These are phyloP conservation scores for Aspergillus haitiensis DNA, from an alignment of 495 filamentous ascomycete species.

Conservation along the genomic window DNA sequence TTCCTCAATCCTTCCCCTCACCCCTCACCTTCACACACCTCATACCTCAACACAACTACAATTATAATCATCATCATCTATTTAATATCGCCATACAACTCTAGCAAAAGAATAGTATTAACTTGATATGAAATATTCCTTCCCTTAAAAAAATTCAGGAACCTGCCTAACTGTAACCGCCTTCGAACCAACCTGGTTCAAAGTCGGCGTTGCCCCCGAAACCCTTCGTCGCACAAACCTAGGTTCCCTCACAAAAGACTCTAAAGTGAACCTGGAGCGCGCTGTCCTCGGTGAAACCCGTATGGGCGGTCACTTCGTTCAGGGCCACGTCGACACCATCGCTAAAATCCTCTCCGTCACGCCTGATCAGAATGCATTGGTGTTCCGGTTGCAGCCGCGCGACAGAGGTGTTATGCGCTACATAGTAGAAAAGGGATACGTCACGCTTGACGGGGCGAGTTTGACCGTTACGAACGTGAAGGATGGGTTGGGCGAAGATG, in stretches of 20 bases:
- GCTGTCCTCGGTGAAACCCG: conserved; percentile 85
- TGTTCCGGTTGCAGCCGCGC: conserved; percentile 75
- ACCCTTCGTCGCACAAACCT: conserved; percentile 96
- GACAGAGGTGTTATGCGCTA: conserved; percentile 70
- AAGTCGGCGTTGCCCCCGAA: conserved; percentile 92
- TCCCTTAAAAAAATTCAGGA: conserved; percentile 37
- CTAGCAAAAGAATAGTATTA: too few species aligned
- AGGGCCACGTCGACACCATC: conserved; percentile 92
- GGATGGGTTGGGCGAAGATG: conserved; percentile 50
- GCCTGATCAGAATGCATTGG: conserved; percentile 84
- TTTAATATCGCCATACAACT: too few species aligned
- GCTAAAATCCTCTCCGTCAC: conserved; percentile 67
- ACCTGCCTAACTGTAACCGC: conserved; percentile 89
- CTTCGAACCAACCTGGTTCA: conserved; percentile 72
- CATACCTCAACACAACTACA: neutral
- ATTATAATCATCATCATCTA: neutral
- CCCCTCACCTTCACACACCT: neutral
- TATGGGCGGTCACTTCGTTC: conserved; percentile 72
- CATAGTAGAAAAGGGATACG: conserved; percentile 94
- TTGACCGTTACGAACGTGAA: conserved; percentile 83
- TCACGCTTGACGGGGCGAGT: conserved; percentile 94
- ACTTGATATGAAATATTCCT: neutral
- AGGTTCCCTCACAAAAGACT: conserved; percentile 58
- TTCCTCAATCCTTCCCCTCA: neutral
- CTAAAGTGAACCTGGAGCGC: conserved; percentile 85